Base-by-base conservation (phyloP, 139 green algal genomes). In the Dunaliella primolecta region DNA sequence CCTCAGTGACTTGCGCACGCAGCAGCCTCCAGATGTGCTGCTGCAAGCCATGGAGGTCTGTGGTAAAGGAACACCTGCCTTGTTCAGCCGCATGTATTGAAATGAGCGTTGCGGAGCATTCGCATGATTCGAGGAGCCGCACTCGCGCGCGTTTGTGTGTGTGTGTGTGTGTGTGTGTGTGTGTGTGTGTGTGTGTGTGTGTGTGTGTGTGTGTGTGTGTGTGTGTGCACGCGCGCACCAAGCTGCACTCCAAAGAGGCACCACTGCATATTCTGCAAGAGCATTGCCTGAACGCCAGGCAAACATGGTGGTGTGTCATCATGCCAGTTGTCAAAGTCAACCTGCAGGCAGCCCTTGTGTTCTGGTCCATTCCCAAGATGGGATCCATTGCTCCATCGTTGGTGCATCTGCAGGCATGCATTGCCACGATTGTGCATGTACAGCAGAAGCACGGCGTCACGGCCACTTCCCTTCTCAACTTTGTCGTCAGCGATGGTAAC, bases 381-480 rank as follows among this genome's bases (percentile, higher is more conserved):
- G n/a, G n/a, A n/a, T n/a, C n/a, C n/a, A n/a, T n/a, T n/a, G n/a
- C n/a, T n/a, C n/a, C n/a, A n/a, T n/a, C n/a, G n/a, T n/a, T n/a
- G n/a, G n/a, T n/a, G n/a, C n/a, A n/a, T 46, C 75, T 83, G 32
- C 86, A 95, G 89, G 89, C 74, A 79, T 89, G 90, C 64, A 92
- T 94, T 25, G 81, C 87, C 38, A 92, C 86, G n/a, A 94, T 92
- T 55, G 83, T 75, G 46, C 24, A 35, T 2, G 72, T 93, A 0
- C 93, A 96, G 85, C 38, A 80, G 0, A 84, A 91, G 56, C 78
- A 88, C 25, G 93, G 91, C 33, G 86, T 96, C 33, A 86, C 71
- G 23, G 89, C 91, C 33, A 84, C 88, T 11, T 96, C 91, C 29
- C 91, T 99, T 71, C 93, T 99, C 38, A 99, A 99, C 89, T 99